phyloP scores from a whole-genome alignment of 495 filamentous ascomycete genomes.

The Filosporella fistucella region DNA sequence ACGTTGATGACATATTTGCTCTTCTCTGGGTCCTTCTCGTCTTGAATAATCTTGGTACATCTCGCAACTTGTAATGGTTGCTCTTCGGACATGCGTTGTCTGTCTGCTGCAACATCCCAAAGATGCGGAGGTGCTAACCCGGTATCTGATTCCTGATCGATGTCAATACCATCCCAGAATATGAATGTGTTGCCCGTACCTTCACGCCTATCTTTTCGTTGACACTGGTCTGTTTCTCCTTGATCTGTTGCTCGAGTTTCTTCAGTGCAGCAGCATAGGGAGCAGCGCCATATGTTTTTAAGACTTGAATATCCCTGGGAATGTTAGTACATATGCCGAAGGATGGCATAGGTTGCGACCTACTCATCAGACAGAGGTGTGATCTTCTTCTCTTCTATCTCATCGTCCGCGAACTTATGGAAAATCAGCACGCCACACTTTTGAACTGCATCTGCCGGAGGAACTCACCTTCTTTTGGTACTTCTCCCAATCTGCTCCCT shows the following conservation, averaged over 20 bases:
- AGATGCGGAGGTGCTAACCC: slow-evolving; percentile 96
- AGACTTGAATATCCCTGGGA: slow-evolving; percentile 90
- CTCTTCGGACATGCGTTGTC: slow-evolving; percentile 97
- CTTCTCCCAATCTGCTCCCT: slow-evolving; percentile 94
- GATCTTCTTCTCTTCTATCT: slow-evolving; percentile 99
- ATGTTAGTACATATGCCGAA: slow-evolving; percentile 5
- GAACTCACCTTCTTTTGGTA: slow-evolving; percentile 68
- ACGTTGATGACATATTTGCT: slow-evolving; percentile 99
- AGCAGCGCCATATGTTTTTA: slow-evolving; percentile 97
- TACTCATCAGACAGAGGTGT: slow-evolving; percentile 94
- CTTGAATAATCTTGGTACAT: slow-evolving; percentile 98
- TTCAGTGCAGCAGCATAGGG: slow-evolving; percentile 90
- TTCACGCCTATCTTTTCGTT: slow-evolving; percentile 92
- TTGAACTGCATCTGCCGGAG: neutral
- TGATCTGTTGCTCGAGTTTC: slow-evolving; percentile 97
- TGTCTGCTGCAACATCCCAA: slow-evolving; percentile 96
- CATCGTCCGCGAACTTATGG: slow-evolving; percentile 87
- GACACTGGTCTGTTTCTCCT: slow-evolving; percentile 91
- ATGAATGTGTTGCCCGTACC: slow-evolving; percentile 23
- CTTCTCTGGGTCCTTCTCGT: slow-evolving; percentile 95
- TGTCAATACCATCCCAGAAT: neutral
- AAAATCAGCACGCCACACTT: neutral
- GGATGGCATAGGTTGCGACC: slow-evolving; percentile 27
- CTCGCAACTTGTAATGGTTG: slow-evolving; percentile 96
- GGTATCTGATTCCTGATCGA: slow-evolving; percentile 85